Evolutionary conservation across 2,329 filamentous ascomycete genomes (phyloP).

Genomic region (Phialocephala subalpina): DNA sequence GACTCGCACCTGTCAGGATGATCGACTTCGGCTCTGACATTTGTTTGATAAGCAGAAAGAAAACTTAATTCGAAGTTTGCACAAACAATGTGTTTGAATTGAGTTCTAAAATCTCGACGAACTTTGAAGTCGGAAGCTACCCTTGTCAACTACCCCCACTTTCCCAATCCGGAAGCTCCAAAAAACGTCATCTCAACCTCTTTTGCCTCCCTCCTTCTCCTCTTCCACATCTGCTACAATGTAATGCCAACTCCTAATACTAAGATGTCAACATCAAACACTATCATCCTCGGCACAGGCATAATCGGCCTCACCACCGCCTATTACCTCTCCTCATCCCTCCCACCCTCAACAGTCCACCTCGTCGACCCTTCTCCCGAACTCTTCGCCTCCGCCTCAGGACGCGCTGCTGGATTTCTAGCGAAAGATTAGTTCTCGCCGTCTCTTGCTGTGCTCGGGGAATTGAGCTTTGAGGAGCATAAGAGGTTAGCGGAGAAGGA

Average conservation of each 20-base stretch:
- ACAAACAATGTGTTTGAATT: not conserved
- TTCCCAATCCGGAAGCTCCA: not conserved
- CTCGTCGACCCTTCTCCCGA: constrained; percentile 63
- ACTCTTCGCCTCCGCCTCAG: constrained; percentile 78
- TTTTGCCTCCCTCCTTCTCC: not conserved
- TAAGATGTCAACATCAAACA: constrained; percentile 43
- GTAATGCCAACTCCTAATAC: not conserved
- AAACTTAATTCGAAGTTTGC: not conserved
- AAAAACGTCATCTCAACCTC: not conserved
- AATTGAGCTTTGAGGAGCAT: constrained; percentile 71
- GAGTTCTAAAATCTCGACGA: not conserved
- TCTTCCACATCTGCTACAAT: not conserved
- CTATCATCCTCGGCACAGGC: constrained; percentile 73
- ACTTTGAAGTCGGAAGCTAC: constrained; percentile 7
- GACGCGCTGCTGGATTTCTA: constrained; percentile 77
- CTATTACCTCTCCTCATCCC: constrained; percentile 70
- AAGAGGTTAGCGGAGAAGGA: constrained; percentile 30
- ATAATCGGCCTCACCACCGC: constrained; percentile 76
- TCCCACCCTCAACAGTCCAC: constrained; percentile 57
- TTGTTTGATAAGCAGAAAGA: not conserved
- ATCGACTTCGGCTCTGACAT: constrained; percentile 61
- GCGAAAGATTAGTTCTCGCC: constrained; percentile 74
- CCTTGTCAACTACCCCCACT: constrained; percentile 17
- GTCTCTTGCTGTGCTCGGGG: constrained; percentile 10
- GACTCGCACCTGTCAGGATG: constrained; percentile 72